Base-by-base conservation (phyloP, 805 yeast genomes). In the Metschnikowia reukaufii region DNA sequence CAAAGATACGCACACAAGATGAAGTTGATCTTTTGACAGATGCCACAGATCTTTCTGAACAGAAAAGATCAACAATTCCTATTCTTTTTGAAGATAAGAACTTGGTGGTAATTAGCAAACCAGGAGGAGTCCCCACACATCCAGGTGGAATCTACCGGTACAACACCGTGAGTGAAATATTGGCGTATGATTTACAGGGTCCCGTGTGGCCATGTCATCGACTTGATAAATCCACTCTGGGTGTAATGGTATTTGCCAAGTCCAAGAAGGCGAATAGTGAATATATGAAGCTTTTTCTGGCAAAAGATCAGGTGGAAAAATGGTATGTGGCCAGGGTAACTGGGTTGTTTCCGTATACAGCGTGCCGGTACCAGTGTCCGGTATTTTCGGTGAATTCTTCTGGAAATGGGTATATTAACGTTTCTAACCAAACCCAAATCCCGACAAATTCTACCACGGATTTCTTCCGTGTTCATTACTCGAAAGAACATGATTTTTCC, bases 71-170 rank as follows among this genome's bases (percentile, higher is more conserved):
- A n/a, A 32, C 30, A 18, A 36, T 44, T 13, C 36, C 35, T 15
- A 60, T 73, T 1, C 53, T 78, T 0, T 64, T 57, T 54, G 67
- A 74, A 48, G 71, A 73, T 49, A 61, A 59, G 3, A 61, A 66
- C 6, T 25, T 72, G 0, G 20, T 77, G 13, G 81, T 79, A 20
- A 70, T 78, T 2, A 64, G 75, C 52, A 79, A 79, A 49, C 83
- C 83, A 0, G 62, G 72, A 0, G 84, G 83, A 0, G 61, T 78
- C 2, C 82, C 83, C 1, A 77, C 80, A 0, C 84, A 79, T 52
- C 81, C 84, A 0, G 67, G 77, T 0, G 73, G 76, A 6, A 70
- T 64, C 33, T 77, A 72, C 52, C 49, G 59, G 29, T 65, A 66
- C 52, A 79, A 79, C 57, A 62, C 76, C 1, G 50, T 79, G 17